These are phyloP conservation scores for Phialophora tarda DNA, from an alignment of 2,329 filamentous ascomycete species.

Conservation along the genomic window DNA sequence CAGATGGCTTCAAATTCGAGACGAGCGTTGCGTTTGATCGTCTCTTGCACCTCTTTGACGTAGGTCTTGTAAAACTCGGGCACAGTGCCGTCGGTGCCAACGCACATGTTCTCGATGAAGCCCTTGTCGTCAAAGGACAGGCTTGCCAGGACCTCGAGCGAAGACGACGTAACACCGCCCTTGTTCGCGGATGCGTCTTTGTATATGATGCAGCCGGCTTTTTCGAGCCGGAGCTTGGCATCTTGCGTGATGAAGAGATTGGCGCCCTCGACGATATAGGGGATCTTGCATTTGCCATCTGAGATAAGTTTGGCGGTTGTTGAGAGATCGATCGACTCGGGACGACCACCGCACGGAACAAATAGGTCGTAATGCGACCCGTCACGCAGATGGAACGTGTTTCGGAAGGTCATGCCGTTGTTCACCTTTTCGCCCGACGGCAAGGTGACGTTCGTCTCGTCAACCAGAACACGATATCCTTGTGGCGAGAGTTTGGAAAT, in stretches of 20 bases:
- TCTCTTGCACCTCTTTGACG: conserved; percentile 87
- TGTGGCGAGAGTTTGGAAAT: conserved; percentile 80
- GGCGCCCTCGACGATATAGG: conserved; percentile 96
- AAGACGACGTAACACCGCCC: conserved; percentile 96
- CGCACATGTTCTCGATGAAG: conserved; percentile 94
- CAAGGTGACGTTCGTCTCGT: conserved; percentile 86
- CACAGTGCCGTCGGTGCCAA: conserved; percentile 73
- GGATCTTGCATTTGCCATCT: conserved; percentile 83
- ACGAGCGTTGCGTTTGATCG: conserved; percentile 86
- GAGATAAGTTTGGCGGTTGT: conserved; percentile 86
- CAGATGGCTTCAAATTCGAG: conserved; percentile 99
- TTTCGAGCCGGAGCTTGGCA: conserved; percentile 91
- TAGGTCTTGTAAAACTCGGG: conserved; percentile 94
- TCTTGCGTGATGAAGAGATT: conserved; percentile 99
- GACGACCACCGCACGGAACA: conserved; percentile 93
- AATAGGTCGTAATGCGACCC: conserved; percentile 81
- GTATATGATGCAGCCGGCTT: conserved; percentile 92
- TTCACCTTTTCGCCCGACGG: conserved; percentile 83
- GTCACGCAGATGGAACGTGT: conserved; percentile 90
- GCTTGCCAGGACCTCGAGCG: conserved; percentile 91
- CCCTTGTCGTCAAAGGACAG: conserved; percentile 89
- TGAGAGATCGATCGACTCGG: conserved; percentile 93
- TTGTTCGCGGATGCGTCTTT: conserved; percentile 99
- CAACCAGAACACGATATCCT: conserved; percentile 89
- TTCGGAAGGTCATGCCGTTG: conserved; percentile 95